A percentile compares a stretch with the other conserved stretches of the same genome.
phyloP scores from a whole-genome alignment of 305 asterid species.

The Fraxinus paxiana region DNA sequence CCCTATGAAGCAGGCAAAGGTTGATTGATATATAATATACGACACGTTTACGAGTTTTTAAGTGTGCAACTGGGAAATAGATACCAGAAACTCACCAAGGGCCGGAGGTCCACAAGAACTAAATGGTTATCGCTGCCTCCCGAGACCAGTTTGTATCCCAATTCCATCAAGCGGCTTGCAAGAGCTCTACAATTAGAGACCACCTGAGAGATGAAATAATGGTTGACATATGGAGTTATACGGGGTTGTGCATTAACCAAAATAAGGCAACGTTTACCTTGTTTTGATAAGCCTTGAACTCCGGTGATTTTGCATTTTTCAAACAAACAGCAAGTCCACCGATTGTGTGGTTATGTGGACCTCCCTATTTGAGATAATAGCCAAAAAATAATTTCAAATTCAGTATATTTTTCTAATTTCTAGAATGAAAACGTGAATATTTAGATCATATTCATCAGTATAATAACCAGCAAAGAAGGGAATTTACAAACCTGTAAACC shows the following conservation, averaged over 20 bases:
- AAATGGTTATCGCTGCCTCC: slow-evolving; percentile 98
- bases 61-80: not conserved
- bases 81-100: slow-evolving; percentile 47
- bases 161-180: slow-evolving; percentile 60
- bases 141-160: slow-evolving; percentile 84
- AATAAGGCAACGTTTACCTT: slow-evolving; percentile 40
- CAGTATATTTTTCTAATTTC: slow-evolving; percentile 25
- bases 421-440: not conserved
- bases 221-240: slow-evolving; percentile 16
- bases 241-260: not conserved
- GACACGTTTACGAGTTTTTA: not conserved
- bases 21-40: not conserved
- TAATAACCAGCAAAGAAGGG: not conserved
- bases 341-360: slow-evolving; percentile 95
- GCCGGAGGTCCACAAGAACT: slow-evolving; percentile 94
- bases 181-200: slow-evolving; percentile 85
- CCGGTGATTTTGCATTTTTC: slow-evolving; percentile 76
- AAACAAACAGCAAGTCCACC: slow-evolving; percentile 85
- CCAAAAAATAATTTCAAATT: not conserved
- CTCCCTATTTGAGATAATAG: slow-evolving; percentile 53
- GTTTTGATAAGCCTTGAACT: slow-evolving; percentile 74
- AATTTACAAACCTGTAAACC: slow-evolving; percentile 73
- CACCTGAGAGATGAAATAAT: slow-evolving; percentile 45
- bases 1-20: slow-evolving; percentile 45
- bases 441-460: not conserved